Base-by-base conservation (phyloP, 805 yeast species). In the Hanseniaspora guilliermondii region DNA sequence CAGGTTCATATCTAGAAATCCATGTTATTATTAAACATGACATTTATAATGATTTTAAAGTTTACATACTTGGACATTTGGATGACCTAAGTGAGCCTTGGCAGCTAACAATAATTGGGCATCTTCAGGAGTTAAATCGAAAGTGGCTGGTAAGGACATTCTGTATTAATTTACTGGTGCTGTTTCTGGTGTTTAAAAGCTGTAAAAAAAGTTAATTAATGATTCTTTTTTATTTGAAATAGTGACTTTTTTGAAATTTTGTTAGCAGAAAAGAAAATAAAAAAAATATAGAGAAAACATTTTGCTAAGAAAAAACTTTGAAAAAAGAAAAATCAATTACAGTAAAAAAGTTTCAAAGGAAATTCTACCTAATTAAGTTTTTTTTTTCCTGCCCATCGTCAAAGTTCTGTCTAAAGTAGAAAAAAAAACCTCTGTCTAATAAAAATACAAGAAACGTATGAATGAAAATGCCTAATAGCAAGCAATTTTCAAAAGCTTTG, bases 101-200 rank as follows among this genome's bases (percentile, higher is more conserved):
- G 98, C 98, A 75, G 98, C 97, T 79, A 93, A 84, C 77, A 93
- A 82, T 75, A 91, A 86, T 82, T 93, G 93, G 79, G 95, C 95
- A 78, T 89, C 97, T 79, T 87, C 96, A 76, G 88, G 87, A 75
- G 96, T 87, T 76, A 86, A 83, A 75, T 83, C 87, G 77, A 84
- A 82, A 70, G 87, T 78, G 77, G 85, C 87, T 74, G 91, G 89
- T 76, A 82, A 78, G 70, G 88, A 82, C 88, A 83, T 83, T 66
- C 71, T 68, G 64, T 44, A 41, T 36, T 52, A 52, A 52, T 52
- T 42, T 52, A 52, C 55, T 52, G 45, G 59, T 60, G 58, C 58
- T 59, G 46, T 53, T 60, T 60, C 58, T 59, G 60, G 60, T 64
- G 63, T 62, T 61, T 59, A 59, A 37, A 44, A 32, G 38, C 47